A percentile compares a stretch with the other conserved stretches of the same genome.
Conservation (phyloP, 2,329 filamentous ascomycete species). For the Penicillium concentricum region DNA sequence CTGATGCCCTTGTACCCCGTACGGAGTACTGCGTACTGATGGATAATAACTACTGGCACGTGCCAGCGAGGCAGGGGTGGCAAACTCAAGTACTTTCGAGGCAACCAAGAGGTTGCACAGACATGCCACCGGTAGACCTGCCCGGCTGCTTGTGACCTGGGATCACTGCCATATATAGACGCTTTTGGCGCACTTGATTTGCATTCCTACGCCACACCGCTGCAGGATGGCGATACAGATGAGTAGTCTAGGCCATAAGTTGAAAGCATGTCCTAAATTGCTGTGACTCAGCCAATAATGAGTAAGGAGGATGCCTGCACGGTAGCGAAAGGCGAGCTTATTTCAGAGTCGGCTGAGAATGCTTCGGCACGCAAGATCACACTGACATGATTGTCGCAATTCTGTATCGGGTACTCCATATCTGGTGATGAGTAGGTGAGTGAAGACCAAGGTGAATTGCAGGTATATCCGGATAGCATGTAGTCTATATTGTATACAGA, state of each 20-base stretch:
- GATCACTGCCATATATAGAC: background rate
- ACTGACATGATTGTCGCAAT: background rate
- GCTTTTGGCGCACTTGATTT: background rate
- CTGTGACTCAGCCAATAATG: background rate
- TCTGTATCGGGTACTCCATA: background rate
- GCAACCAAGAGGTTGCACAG: background rate
- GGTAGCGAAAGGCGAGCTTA: background rate
- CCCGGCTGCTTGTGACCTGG: background rate
- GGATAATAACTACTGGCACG: background rate
- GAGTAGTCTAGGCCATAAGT: background rate
- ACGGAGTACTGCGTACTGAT: background rate
- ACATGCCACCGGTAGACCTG: background rate
- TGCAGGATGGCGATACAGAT: background rate
- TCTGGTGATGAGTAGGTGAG: background rate
- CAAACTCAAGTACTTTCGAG: background rate
- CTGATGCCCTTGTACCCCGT: too few relatives aligned
- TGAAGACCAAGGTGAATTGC: background rate
- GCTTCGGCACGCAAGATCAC: background rate
- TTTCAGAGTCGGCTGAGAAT: background rate
- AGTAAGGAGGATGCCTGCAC: background rate
- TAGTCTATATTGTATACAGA: background rate
- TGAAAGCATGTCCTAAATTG: background rate
- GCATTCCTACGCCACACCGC: conserved; percentile 1
- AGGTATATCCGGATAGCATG: background rate
- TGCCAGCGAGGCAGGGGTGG: background rate